Evolutionary conservation across 139 green algal species (phyloP).

Genomic region (Chlamydomonas urium): DNA sequence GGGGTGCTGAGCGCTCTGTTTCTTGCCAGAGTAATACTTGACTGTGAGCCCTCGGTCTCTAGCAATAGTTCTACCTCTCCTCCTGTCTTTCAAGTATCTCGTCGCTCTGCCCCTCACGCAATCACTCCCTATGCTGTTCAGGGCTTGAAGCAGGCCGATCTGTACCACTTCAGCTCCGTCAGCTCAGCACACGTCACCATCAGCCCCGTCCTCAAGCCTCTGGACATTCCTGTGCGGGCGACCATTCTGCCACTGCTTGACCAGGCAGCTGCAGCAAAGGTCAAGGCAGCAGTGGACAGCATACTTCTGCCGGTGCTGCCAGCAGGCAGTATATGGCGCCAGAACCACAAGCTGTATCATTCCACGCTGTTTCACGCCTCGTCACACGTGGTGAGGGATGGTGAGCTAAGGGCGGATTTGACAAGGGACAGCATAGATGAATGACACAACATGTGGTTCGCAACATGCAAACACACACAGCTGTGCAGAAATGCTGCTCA

Average conservation of each 20-base stretch:
- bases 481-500: neutral
- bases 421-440: no score
- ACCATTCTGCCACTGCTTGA: slow-evolving; percentile 55
- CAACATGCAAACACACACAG: neutral
- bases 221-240: slow-evolving; percentile 26
- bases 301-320: slow-evolving; percentile 36
- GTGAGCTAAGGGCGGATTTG: no score
- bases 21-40: no score
- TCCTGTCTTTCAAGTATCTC: no score
- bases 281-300: slow-evolving; percentile 21
- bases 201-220: slow-evolving; percentile 1
- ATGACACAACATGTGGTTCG: no score
- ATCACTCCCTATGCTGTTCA: no score
- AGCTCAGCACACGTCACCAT: neutral
- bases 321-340: slow-evolving; percentile 49
- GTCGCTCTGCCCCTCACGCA: no score
- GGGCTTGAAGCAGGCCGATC: slow-evolving; percentile 6
- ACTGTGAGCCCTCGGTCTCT: no score
- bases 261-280: neutral
- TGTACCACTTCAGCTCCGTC: slow-evolving; percentile 10
- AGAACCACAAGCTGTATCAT: slow-evolving; percentile 56
- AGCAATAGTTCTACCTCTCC: no score
- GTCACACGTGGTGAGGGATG: slow-evolving; percentile 43
- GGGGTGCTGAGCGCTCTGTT: no score
- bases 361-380: slow-evolving; percentile 65